Percentiles rank a stretch among this genome's conserved stretches.
These are phyloP conservation scores for Albatrellus sp. DNA, from an alignment of 1,284 basidiomycete species.

Conservation along the genomic window DNA sequence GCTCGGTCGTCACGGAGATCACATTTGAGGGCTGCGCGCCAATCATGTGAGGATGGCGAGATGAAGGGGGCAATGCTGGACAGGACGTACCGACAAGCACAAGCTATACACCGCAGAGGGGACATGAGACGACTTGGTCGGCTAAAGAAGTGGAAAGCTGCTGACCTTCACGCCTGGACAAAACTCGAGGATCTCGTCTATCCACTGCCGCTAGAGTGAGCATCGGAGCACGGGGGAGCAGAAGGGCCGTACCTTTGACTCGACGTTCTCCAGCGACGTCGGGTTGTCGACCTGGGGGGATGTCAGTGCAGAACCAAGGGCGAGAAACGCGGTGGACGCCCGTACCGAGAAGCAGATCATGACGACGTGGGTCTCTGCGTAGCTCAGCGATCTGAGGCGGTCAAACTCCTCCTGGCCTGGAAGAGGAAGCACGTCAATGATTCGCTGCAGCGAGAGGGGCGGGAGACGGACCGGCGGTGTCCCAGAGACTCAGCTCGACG, in stretches of 20 bases:
- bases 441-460: slow-evolving; percentile 3
- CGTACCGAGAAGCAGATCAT: slow-evolving; percentile 89
- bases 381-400: slow-evolving; percentile 78
- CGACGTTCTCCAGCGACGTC: slow-evolving; percentile 83
- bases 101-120: slow-evolving; percentile 35
- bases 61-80: background rate
- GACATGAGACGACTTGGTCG: slow-evolving; percentile 3
- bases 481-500: slow-evolving; percentile 91
- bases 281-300: slow-evolving; percentile 73
- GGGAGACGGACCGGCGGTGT: slow-evolving; percentile 72
- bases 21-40: slow-evolving; percentile 76
- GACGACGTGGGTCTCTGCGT: slow-evolving; percentile 90
- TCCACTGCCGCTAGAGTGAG: slow-evolving; percentile 43
- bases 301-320: background rate
- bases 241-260: slow-evolving; percentile 59
- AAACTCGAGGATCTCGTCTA: slow-evolving; percentile 79
- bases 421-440: background rate
- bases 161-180: slow-evolving; percentile 88
- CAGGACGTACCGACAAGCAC: slow-evolving; percentile 71
- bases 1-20: slow-evolving; percentile 77
- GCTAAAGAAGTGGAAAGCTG: slow-evolving; percentile 7
- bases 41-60: slow-evolving; percentile 2
- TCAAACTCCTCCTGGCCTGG: slow-evolving; percentile 95
- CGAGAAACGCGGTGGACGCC: background rate
- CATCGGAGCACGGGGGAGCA: background rate